Evolutionary conservation across 805 yeast genomes (phyloP).

Genomic region (Teunomyces barrocoloradensis): DNA sequence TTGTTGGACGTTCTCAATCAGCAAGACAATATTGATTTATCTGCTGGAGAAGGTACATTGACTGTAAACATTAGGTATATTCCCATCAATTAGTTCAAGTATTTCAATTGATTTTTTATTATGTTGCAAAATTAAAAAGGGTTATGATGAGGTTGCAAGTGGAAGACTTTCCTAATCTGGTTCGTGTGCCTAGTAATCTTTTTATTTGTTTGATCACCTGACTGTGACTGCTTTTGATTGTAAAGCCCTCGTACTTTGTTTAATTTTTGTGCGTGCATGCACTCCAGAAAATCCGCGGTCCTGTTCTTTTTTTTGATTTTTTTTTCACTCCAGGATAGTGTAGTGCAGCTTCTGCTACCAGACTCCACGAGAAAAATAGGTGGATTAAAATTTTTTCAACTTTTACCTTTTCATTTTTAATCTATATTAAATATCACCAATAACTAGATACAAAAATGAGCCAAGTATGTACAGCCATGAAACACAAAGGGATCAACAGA

Average conservation of each 20-base stretch:
- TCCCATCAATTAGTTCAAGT: not conserved
- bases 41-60: slow-evolving; percentile 41
- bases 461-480: slow-evolving; percentile 12
- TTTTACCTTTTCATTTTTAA: slow-evolving; percentile 9
- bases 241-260: not conserved
- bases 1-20: slow-evolving; percentile 50
- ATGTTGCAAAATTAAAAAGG: not conserved
- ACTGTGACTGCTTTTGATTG: slow-evolving; percentile 7
- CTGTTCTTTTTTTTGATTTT: slow-evolving; percentile 1
- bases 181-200: not conserved
- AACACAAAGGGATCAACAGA: not conserved
- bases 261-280: slow-evolving; percentile 1
- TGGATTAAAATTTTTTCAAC: slow-evolving; percentile 10
- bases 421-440: slow-evolving; percentile 13
- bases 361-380: slow-evolving; percentile 11
- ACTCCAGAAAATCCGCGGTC: not conserved
- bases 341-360: slow-evolving; percentile 1
- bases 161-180: not conserved
- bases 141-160: not conserved
- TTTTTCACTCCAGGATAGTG: slow-evolving; percentile 1
- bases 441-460: slow-evolving; percentile 18
- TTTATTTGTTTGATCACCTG: not conserved
- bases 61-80: slow-evolving; percentile 35
- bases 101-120: not conserved
- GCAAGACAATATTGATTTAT: slow-evolving; percentile 37